These are phyloP conservation scores for Blastocystis sp. DNA, from an alignment of 352 stramenopile genomes.

Conservation along the genomic window DNA sequence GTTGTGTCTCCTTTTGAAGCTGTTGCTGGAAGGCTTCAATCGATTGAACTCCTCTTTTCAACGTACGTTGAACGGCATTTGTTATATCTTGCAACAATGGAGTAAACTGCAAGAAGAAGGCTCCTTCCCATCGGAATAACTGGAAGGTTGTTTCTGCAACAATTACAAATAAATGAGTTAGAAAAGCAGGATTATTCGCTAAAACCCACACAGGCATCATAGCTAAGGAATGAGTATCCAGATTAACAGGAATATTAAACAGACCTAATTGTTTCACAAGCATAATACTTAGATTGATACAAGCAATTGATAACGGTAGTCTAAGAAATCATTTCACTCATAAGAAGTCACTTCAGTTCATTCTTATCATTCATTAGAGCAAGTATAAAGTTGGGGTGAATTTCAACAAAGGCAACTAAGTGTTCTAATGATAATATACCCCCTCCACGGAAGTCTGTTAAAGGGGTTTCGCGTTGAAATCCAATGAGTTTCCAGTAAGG, in stretches of 20 bases:
- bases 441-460: constrained; percentile 58
- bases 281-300: constrained; percentile 44
- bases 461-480: constrained; percentile 58
- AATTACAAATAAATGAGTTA: constrained; percentile 2
- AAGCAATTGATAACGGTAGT: constrained; percentile 22
- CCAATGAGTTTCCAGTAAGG: constrained; percentile 46
- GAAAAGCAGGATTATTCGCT: neutral
- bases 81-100: neutral
- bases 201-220: constrained; percentile 3
- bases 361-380: neutral
- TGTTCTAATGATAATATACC: constrained; percentile 35
- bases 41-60: neutral
- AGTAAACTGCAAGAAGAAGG: constrained; percentile 38
- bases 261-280: constrained; percentile 7
- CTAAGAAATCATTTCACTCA: neutral
- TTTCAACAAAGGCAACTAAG: neutral
- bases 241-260: neutral
- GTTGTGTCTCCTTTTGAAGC: neutral
- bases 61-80: neutral
- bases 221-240: neutral
- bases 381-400: constrained; percentile 2
- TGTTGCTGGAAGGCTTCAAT: neutral
- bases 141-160: constrained; percentile 24
- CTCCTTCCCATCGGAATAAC: neutral
- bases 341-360: neutral